Evolutionary conservation across 108 stramenopile species (phyloP), one percentile per base, ranked within the genome.

Genomic region (Hondaea fermentalgiana): DNA sequence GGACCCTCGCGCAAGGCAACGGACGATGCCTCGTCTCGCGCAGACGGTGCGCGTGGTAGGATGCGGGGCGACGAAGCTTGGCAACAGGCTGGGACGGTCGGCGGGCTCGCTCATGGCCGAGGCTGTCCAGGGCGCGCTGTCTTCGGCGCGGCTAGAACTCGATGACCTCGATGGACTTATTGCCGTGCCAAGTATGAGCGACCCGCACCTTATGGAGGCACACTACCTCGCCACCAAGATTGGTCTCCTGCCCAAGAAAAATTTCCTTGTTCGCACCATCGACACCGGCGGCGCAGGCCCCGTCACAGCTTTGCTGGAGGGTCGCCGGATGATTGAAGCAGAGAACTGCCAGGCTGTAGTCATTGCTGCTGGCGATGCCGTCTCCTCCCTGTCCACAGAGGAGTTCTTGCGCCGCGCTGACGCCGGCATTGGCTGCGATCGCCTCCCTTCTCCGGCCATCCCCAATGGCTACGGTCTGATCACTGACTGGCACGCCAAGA

Each of bases 231-330:
- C 91, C 28, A 93, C 92, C 25, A 59, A 83, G 17, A 49, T 92
- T 5, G 92, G 91, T 14, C 71, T 92, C 42, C 88, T 92, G 72
- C 72, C 57, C 3, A 17, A 23, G 49, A 83, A 53, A 23, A 53
- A 83, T 35, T 58, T 93, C 10, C 87, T 87, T 0, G 72, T 72
- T 29, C 60, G 69, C 53, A 93, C 92, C 10, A 89, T 93, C 0
- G 92, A 93, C 55, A 93, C 92, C 21, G 92, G 92, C 16, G 92
- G 92, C 17, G 92, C 91, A 28, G 92, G 92, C 6, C 92, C 92
- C 17, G 88, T 93, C 51, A 89, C 91, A 43, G 92, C 91, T 44
- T 44, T 93, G n/a, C 87, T 93, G 6, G 90, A 93, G 45, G 92
- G 72, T 17, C 57, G 76, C 59, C 72, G 88, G 16, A 93, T 93